These are phyloP conservation scores for Lonicera japonica DNA, from an alignment of 129 eudicot species.

Conservation along the genomic window DNA sequence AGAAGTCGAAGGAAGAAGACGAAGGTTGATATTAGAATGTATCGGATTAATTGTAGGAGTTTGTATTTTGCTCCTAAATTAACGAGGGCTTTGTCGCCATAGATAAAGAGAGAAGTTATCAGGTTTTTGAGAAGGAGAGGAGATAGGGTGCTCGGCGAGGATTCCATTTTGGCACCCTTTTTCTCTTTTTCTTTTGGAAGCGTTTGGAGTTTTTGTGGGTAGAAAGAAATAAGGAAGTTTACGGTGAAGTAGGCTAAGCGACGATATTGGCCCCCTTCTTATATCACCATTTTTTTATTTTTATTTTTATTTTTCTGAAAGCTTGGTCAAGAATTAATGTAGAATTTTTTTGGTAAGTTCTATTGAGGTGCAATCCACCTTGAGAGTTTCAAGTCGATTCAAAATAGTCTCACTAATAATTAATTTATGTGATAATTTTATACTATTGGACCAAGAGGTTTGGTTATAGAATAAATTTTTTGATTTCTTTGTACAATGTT, in stretches of 20 bases:
- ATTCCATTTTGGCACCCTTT: conserved; percentile 20
- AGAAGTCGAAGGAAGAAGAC: conserved; percentile 40
- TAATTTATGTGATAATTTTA: too few species aligned
- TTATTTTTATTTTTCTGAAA: too few species aligned
- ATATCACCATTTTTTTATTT: too few species aligned
- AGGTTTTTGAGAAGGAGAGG: conserved; percentile 43
- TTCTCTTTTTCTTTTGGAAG: background rate
- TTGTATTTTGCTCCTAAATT: conserved; percentile 31
- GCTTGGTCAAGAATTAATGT: too few species aligned
- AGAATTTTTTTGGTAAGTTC: too few species aligned
- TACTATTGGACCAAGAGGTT: too few species aligned
- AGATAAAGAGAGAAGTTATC: conserved; percentile 34
- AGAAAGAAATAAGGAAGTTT: background rate
- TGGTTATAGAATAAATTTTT: too few species aligned
- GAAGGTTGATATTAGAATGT: conserved; percentile 28
- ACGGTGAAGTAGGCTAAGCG: background rate
- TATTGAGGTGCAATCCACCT: too few species aligned
- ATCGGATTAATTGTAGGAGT: conserved; percentile 35
- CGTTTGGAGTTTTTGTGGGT: background rate
- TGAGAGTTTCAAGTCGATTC: too few species aligned
- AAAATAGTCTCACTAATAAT: too few species aligned
- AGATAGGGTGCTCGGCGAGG: conserved; percentile 34
- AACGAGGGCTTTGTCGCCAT: conserved; percentile 37
- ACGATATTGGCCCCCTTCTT: background rate
- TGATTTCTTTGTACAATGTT: too few species aligned